Conservation (phyloP, 2,329 filamentous ascomycete genomes). For the Trichoderma koningiopsis region DNA sequence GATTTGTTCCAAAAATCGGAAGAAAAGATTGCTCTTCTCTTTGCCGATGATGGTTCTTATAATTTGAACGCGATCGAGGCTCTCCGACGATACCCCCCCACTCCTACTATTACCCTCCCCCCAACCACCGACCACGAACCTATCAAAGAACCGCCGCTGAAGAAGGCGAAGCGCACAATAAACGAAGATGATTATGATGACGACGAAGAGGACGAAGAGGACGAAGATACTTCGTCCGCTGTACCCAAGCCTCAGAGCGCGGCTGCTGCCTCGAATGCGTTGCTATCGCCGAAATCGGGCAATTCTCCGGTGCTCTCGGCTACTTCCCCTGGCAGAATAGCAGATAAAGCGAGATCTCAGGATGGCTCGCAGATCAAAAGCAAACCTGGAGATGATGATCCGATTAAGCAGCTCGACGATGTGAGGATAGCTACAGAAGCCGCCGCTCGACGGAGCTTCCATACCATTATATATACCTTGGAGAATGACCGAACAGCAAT, state of each 20-base stretch:
- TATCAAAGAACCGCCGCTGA: conserved; percentile 64
- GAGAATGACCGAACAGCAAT: conserved; percentile 96
- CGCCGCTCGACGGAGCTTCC: conserved; percentile 84
- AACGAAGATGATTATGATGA: conserved; percentile 85
- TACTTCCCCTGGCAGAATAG: conserved; percentile 61
- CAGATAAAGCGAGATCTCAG: conserved; percentile 55
- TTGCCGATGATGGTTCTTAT: conserved; percentile 60
- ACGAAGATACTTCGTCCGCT: conserved; percentile 58
- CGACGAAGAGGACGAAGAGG: conserved; percentile 77
- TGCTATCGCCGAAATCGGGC: conserved; percentile 70
- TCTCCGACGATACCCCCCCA: conserved; percentile 47
- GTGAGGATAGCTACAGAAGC: conserved; percentile 90
- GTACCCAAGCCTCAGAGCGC: conserved; percentile 55
- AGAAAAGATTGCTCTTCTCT: conserved; percentile 74
- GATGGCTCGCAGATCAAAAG: conserved; percentile 54
- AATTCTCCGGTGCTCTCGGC: conserved; percentile 66
- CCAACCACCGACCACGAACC: conserved; percentile 61
- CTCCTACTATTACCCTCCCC: conserved; percentile 49
- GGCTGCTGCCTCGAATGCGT: conserved; percentile 56
- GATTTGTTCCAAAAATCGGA: conserved; percentile 78
- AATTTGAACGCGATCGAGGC: conserved; percentile 57
- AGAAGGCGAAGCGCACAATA: conserved; percentile 76
- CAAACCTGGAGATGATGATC: conserved; percentile 75
- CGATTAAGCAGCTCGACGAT: conserved; percentile 89
- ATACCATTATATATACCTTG: conserved; percentile 91